Base-by-base conservation (phyloP, 352 stramenopile genomes). In the Peronospora belbahrii region DNA sequence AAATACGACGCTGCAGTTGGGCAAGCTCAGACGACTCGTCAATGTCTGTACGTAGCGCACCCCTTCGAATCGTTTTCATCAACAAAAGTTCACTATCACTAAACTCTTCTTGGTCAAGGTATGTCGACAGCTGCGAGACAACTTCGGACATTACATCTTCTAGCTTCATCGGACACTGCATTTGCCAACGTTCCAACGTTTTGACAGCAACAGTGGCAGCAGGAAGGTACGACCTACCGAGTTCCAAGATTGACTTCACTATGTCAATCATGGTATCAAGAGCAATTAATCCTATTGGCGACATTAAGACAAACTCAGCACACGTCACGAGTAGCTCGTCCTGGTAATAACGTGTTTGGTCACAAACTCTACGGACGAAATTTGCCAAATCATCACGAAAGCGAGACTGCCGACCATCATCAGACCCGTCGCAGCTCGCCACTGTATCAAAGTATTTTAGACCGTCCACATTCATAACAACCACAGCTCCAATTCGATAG, bases 281-380 rank as follows among this genome's bases (percentile, higher is more conserved):
- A 6, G 36, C 24, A 13, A 81, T 41, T n/a, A 87, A 40, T 22
- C 30, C 38, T 10, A 70, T 31, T 4, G 81, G 79, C 9, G 77
- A 62, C 24, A 62, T 48, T 13, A 93, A 61, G 15, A 88, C 65
- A 52, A 81, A 87, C 23, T 74, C 59, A 11, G 68, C 61, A 17
- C 61, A 69, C 4, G 74, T 67, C 27, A 90, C 65, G 15, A 89
- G 61, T 14, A 90, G 42, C 19, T 93, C 81, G 40, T 90, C 76
- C 46, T 83, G 76, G 53, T 87, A 88, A 50, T 85, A 86, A 5
- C 58, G 71, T 20, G 83, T 54, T 46, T 87, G 73, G 6, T 34
- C 37, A 45, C 65, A 73, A 11, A 79, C 56, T 22, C 48, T 48
- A 8, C 44, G 18, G n/a, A 81, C 36, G 38, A 88, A 92, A n/a